phyloP scores from a whole-genome alignment of 164 flowering plant genomes.

The Saururus chinensis region DNA sequence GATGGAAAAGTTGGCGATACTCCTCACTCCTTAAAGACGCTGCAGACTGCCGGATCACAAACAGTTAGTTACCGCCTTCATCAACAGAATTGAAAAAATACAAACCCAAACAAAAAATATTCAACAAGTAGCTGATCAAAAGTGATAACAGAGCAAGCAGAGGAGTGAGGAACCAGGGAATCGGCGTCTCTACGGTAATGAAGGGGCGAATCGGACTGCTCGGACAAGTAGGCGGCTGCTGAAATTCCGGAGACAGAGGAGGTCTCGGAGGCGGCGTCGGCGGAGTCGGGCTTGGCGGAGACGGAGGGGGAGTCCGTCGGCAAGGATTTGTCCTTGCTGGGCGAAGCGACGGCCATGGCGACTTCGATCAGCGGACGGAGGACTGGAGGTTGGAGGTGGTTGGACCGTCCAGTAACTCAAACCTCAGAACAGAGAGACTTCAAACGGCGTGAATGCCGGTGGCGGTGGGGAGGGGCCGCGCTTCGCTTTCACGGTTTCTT shows the following conservation, averaged over 20 bases:
- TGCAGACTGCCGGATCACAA: slow-evolving; percentile 28
- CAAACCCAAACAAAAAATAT: not conserved
- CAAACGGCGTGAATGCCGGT: no score
- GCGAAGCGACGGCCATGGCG: not conserved
- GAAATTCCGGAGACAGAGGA: slow-evolving; percentile 7
- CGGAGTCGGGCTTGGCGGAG: slow-evolving; percentile 7
- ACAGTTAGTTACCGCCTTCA: no score
- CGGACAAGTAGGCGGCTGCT: slow-evolving; percentile 11
- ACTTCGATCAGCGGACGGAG: not conserved
- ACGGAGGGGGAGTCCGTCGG: slow-evolving; percentile 1
- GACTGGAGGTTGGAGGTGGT: no score
- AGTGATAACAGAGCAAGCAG: no score
- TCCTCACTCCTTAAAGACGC: slow-evolving; percentile 59
- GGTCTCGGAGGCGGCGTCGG: slow-evolving; percentile 15
- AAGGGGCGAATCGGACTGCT: slow-evolving; percentile 8
- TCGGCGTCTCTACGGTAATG: not conserved
- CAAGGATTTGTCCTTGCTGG: not conserved
- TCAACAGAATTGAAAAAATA: no score
- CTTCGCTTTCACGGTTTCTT: no score
- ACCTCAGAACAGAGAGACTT: no score
- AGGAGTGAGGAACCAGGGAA: not conserved
- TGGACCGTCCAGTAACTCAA: no score
- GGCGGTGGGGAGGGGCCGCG: no score
- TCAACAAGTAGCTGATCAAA: not conserved
- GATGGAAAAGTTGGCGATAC: slow-evolving; percentile 78